Conservation (phyloP, 495 filamentous ascomycete genomes). For the Talaromyces ruber region DNA sequence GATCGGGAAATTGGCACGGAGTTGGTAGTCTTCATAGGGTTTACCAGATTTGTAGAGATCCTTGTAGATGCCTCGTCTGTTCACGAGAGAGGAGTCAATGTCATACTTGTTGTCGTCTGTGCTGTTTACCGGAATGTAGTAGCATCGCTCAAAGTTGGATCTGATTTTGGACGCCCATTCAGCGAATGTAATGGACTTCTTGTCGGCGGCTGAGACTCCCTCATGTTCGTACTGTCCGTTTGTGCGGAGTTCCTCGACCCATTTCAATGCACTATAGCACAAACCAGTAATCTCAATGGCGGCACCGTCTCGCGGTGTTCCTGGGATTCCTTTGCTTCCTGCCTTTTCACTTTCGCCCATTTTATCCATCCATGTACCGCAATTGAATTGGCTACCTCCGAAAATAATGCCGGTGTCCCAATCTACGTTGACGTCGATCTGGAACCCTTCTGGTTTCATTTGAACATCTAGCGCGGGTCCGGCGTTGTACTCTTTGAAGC, state of each 20-base stretch:
- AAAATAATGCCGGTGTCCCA: conserved; percentile 91
- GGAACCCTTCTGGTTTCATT: conserved; percentile 88
- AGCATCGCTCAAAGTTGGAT: conserved; percentile 80
- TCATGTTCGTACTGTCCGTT: conserved; percentile 60
- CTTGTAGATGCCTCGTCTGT: conserved; percentile 94
- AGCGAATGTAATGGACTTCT: conserved; percentile 56
- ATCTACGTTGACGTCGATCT: conserved; percentile 82
- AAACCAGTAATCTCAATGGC: conserved; percentile 92
- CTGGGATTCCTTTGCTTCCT: conserved; percentile 87
- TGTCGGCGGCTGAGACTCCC: conserved; percentile 51
- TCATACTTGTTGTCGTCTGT: conserved; percentile 68
- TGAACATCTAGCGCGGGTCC: conserved; percentile 80
- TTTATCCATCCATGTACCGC: conserved; percentile 99
- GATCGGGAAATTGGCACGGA: conserved; percentile 89
- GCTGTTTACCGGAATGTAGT: conserved; percentile 65
- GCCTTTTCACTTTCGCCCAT: conserved; percentile 97
- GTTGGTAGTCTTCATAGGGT: conserved; percentile 95
- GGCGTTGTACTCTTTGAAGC: conserved; percentile 91
- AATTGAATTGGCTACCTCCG: conserved; percentile 89
- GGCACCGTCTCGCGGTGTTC: conserved; percentile 91
- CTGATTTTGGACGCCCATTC: conserved; percentile 81
- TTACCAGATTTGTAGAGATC: conserved; percentile 88
- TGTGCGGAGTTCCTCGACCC: conserved; percentile 60
- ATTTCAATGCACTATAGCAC: conserved; percentile 77
- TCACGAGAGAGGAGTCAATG: conserved; percentile 68